phyloP scores from a whole-genome alignment of 441 rosid genomes.

The Populus hybrid region DNA sequence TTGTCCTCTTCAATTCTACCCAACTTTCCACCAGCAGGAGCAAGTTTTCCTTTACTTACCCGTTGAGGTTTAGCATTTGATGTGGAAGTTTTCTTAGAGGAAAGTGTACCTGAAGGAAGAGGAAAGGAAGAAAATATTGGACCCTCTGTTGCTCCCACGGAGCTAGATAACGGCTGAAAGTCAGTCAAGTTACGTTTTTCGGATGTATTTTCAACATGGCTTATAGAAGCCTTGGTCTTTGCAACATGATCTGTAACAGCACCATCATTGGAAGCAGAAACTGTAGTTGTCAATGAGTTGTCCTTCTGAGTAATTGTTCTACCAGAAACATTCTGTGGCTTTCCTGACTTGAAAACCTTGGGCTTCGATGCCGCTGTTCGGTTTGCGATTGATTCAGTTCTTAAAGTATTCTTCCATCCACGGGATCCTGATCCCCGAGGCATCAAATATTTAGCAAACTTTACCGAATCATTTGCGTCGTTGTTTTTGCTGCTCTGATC shows the following conservation, averaged over 20 bases:
- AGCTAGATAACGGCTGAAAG: slow-evolving; percentile 40
- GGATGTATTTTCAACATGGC: slow-evolving; percentile 33
- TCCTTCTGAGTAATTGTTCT: slow-evolving; percentile 54
- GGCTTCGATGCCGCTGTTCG: slow-evolving; percentile 52
- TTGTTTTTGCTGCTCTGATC: slow-evolving; percentile 45
- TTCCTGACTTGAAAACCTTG: slow-evolving; percentile 57
- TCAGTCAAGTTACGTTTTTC: slow-evolving; percentile 40
- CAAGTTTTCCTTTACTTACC: slow-evolving; percentile 54
- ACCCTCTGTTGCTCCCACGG: slow-evolving; percentile 49
- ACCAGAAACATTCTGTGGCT: slow-evolving; percentile 43
- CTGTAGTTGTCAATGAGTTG: slow-evolving; percentile 32
- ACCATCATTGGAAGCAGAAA: slow-evolving; percentile 37
- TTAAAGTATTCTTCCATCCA: slow-evolving; percentile 57
- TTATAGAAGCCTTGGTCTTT: slow-evolving; percentile 44
- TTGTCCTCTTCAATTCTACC: slow-evolving; percentile 65
- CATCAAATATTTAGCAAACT: slow-evolving; percentile 58
- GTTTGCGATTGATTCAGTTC: slow-evolving; percentile 58
- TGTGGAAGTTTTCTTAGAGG: slow-evolving; percentile 43
- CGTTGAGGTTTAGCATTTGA: slow-evolving; percentile 42
- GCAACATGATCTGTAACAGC: slow-evolving; percentile 32
- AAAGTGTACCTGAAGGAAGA: slow-evolving; percentile 36
- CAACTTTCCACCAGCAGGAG: slow-evolving; percentile 52
- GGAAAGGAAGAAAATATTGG: slow-evolving; percentile 52
- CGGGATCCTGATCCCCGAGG: slow-evolving; percentile 68
- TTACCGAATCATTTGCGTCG: slow-evolving; percentile 60